These are phyloP conservation scores for Oldenlandia corymbosa DNA, from an alignment of 257 asterid species.

Conservation along the genomic window DNA sequence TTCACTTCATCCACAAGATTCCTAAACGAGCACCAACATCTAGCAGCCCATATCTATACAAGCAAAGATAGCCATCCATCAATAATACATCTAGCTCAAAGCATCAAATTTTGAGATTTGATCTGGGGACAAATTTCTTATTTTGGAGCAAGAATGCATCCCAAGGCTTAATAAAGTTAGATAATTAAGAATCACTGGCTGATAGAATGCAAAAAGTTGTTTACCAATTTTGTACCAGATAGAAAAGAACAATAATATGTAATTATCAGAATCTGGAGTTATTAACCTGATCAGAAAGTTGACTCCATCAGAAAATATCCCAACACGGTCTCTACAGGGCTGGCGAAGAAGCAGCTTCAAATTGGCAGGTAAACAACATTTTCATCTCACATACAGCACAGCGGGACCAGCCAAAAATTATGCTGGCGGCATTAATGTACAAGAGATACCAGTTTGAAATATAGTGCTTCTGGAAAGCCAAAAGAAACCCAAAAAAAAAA, in stretches of 20 bases:
- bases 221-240: neutral
- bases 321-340: neutral
- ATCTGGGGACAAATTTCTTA: neutral
- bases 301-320: constrained; percentile 3
- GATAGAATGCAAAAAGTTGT: neutral
- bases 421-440: neutral
- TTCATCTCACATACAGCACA: neutral
- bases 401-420: neutral
- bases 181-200: neutral
- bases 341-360: neutral
- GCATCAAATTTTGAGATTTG: too few relatives aligned
- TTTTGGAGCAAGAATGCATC: neutral
- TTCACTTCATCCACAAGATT: neutral
- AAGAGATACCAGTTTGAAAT: neutral
- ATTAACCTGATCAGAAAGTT: constrained; percentile 4
- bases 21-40: neutral
- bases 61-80: neutral
- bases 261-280: neutral
- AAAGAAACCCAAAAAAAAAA: too few relatives aligned
- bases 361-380: constrained; percentile 1
- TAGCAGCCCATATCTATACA: constrained; percentile 8
- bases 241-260: neutral
- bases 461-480: neutral
- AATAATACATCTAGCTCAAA: neutral
- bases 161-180: neutral